Evolutionary conservation across 106 monocot genomes (phyloP).

Genomic region (Xerophyta viscosa): DNA sequence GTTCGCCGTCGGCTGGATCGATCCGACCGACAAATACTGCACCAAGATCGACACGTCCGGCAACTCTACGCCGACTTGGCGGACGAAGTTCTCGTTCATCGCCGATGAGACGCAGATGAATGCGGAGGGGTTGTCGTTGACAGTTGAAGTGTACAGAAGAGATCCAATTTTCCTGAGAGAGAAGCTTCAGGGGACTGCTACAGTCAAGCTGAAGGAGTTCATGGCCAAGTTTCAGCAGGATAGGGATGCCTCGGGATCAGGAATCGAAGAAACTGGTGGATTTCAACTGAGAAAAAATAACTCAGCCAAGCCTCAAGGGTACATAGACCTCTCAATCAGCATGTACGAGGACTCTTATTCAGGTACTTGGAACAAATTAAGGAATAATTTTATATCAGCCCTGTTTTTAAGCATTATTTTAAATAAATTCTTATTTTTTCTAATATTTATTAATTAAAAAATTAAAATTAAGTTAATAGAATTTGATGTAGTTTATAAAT

Average conservation of each 20-base stretch:
- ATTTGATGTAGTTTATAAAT: too few relatives aligned
- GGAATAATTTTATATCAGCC: too few relatives aligned
- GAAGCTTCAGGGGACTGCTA: constrained; percentile 54
- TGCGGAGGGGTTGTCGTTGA: constrained; percentile 15
- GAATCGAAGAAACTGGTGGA: constrained; percentile 42
- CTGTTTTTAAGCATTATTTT: too few relatives aligned
- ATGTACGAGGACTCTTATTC: not conserved
- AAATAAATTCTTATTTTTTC: too few relatives aligned
- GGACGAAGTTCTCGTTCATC: constrained; percentile 45
- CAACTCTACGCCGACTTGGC: constrained; percentile 51
- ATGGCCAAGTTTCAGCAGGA: constrained; percentile 23
- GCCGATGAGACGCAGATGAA: constrained; percentile 14
- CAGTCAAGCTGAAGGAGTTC: constrained; percentile 51
- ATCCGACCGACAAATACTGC: constrained; percentile 68
- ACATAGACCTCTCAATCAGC: constrained; percentile 49
- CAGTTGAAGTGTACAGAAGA: constrained; percentile 54
- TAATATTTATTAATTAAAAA: too few relatives aligned
- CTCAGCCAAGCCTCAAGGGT: constrained; percentile 51
- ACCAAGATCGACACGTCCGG: constrained; percentile 53
- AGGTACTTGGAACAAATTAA: constrained; percentile 14
- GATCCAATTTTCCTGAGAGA: constrained; percentile 66
- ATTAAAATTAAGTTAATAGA: too few relatives aligned
- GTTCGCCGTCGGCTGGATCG: constrained; percentile 77
- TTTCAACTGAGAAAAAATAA: constrained; percentile 55
- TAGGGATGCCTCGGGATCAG: constrained; percentile 10